Evolutionary conservation across 805 yeast genomes (phyloP).

Genomic region (Ogataea ramenticola): DNA sequence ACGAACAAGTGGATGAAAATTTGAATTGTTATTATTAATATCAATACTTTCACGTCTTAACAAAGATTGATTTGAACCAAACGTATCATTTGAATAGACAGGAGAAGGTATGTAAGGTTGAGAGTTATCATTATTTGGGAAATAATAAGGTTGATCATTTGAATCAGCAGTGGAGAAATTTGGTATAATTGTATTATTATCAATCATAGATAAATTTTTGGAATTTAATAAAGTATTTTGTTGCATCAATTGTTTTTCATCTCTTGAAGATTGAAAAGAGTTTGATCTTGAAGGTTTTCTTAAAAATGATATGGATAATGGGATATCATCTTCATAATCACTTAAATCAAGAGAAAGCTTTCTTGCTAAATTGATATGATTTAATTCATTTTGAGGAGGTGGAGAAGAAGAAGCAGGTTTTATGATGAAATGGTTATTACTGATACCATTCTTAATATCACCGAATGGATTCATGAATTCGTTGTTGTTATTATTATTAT

Average conservation of each 20-base stretch:
- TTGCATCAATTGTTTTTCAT: constrained; percentile 20
- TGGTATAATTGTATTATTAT: not conserved
- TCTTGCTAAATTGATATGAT: too few relatives aligned
- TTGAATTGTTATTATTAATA: not conserved
- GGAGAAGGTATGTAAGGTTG: not conserved
- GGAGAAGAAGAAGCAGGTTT: not conserved
- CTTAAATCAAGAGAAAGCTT: not conserved
- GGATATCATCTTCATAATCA: constrained; percentile 14
- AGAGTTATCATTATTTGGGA: too few relatives aligned
- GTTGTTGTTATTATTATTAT: not conserved
- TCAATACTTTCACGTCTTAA: not conserved
- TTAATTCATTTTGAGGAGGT: too few relatives aligned
- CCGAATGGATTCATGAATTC: not conserved
- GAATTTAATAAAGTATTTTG: constrained; percentile 25
- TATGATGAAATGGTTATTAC: not conserved
- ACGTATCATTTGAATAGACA: not conserved
- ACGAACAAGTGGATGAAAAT: constrained; percentile 43
- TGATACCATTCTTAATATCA: too few relatives aligned
- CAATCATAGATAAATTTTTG: not conserved
- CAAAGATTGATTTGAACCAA: not conserved
- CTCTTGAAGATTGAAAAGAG: constrained; percentile 11
- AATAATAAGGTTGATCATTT: too few relatives aligned
- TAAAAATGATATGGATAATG: constrained; percentile 25
- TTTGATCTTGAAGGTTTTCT: constrained; percentile 25
- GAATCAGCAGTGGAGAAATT: not conserved